Conservation (phyloP, 202 grass and related monocot genomes). For the Thinopyrum obtusiflorum region DNA sequence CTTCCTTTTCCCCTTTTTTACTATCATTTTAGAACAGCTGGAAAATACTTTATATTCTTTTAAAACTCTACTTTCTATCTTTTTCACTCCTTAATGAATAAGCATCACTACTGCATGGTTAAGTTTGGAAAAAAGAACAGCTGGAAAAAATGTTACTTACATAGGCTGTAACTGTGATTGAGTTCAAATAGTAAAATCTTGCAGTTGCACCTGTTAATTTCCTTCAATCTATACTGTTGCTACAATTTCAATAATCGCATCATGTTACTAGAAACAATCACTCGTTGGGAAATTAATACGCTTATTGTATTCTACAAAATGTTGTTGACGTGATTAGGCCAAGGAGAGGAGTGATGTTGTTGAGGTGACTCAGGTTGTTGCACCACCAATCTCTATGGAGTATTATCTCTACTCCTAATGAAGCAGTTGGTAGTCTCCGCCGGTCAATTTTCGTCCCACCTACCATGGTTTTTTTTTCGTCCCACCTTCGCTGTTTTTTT, state of each 20-base stretch:
- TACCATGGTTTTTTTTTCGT: too few species aligned
- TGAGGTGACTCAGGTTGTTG: too few species aligned
- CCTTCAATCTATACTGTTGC: background rate
- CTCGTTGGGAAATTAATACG: background rate
- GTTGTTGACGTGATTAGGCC: too few species aligned
- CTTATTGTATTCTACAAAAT: background rate
- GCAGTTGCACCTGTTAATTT: slow-evolving; percentile 8
- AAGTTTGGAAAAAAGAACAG: background rate
- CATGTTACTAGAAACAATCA: background rate
- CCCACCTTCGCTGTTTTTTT: too few species aligned
- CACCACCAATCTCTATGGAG: too few species aligned
- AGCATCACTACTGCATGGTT: background rate
- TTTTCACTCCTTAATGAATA: background rate
- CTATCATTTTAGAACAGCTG: slow-evolving; percentile 30
- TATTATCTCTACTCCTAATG: too few species aligned
- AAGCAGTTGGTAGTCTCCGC: too few species aligned
- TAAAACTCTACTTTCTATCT: background rate
- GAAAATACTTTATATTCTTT: background rate
- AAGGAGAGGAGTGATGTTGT: too few species aligned
- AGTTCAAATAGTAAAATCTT: background rate
- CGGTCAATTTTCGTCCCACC: too few species aligned
- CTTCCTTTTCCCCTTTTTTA: slow-evolving; percentile 3
- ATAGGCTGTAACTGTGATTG: background rate
- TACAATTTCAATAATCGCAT: background rate
- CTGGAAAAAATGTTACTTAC: background rate